A percentile compares a stretch with the other conserved stretches of the same genome.
Conservation (phyloP, 352 stramenopile genomes). For the Phytophthora cajani region DNA sequence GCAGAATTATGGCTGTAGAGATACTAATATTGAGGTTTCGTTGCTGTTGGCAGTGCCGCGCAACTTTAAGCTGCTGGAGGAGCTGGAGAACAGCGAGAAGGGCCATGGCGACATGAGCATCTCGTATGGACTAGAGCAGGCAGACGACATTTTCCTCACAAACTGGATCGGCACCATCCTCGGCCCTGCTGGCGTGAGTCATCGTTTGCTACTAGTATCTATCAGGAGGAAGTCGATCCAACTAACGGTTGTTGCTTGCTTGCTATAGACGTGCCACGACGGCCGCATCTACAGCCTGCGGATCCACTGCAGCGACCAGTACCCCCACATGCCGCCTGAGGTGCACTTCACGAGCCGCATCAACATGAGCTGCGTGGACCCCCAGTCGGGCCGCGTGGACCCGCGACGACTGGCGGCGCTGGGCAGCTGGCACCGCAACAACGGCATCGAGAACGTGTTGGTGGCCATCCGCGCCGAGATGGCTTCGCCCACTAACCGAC, state of each 20-base stretch:
- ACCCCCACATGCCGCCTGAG: constrained; percentile 94
- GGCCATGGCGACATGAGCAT: constrained; percentile 95
- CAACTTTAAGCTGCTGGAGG: constrained; percentile 95
- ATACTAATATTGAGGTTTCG: background rate
- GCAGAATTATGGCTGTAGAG: background rate
- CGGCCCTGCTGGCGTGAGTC: constrained; percentile 93
- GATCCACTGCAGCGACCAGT: constrained; percentile 94
- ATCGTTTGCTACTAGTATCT: background rate
- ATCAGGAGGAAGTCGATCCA: background rate
- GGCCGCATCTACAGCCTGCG: constrained; percentile 96
- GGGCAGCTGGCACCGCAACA: constrained; percentile 87
- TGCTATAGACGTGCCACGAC: constrained; percentile 91
- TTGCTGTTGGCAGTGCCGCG: constrained; percentile 67
- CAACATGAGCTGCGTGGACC: constrained; percentile 98
- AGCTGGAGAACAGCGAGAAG: constrained; percentile 93
- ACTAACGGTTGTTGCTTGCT: background rate
- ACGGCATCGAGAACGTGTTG: constrained; percentile 91
- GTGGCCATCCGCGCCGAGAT: constrained; percentile 92
- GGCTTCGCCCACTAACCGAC: constrained; percentile 86
- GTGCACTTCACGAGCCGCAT: constrained; percentile 97
- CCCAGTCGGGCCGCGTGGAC: constrained; percentile 83
- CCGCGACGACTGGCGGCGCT: constrained; percentile 72
- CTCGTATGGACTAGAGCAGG: constrained; percentile 95
- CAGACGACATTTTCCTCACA: constrained; percentile 98
- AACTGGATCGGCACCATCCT: constrained; percentile 99